phyloP scores from a whole-genome alignment of 2,329 filamentous ascomycete species.

The Trichoderma guizhouense region DNA sequence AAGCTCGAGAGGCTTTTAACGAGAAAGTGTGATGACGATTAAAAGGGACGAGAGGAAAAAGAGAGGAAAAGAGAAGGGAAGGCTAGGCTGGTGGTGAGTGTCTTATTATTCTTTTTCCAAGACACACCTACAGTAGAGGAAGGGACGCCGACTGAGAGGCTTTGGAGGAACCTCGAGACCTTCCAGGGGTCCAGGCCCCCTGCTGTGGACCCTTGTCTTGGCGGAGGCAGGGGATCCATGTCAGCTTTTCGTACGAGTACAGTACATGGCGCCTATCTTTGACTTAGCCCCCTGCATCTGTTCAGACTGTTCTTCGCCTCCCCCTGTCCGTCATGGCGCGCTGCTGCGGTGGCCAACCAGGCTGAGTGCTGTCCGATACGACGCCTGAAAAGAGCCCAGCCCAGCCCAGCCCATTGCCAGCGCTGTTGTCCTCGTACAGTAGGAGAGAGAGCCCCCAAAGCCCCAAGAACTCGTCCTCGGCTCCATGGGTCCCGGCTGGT shows the following conservation, averaged over 20 bases:
- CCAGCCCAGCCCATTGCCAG: neutral
- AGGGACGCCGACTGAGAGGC: neutral
- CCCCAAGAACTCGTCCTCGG: neutral
- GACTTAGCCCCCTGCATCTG: neutral
- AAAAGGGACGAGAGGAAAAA: slow-evolving; percentile 6
- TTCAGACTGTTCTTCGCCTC: neutral
- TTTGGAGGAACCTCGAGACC: neutral
- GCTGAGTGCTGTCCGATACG: neutral
- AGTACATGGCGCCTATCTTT: neutral
- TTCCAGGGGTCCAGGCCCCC: neutral
- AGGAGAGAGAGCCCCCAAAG: neutral
- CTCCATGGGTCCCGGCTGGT: neutral
- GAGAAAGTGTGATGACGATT: slow-evolving; percentile 6
- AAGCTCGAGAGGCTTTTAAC: neutral
- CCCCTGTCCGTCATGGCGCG: neutral
- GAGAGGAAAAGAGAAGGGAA: neutral
- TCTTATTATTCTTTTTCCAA: slow-evolving; percentile 15
- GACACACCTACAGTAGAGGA: neutral
- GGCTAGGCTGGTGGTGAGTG: slow-evolving; percentile 12
- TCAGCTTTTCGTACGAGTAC: neutral
- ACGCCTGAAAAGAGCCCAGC: neutral
- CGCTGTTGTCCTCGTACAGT: neutral
- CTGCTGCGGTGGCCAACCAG: slow-evolving; percentile 20
- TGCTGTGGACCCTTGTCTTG: neutral
- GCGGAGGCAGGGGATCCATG: neutral